Conservation (phyloP, 192 early-diverging fungal genomes). For the Backusella luteola region DNA sequence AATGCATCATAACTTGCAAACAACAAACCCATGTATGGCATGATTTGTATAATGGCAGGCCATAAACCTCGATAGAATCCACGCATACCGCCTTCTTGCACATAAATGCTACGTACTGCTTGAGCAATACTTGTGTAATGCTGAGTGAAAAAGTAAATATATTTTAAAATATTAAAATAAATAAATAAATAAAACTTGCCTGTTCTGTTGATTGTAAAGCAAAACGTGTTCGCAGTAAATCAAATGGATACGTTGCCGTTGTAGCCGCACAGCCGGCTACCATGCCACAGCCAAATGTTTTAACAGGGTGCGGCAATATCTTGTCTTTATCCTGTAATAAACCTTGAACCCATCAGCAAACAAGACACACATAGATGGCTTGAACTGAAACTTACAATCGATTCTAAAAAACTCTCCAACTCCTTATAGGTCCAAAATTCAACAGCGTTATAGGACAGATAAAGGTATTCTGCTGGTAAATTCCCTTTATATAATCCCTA, state of each 20-base stretch:
- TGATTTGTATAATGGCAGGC: conserved; percentile 83
- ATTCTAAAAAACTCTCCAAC: conserved; percentile 43
- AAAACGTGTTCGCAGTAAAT: conserved; percentile 93
- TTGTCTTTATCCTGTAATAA: background rate
- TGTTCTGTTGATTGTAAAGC: conserved; percentile 71
- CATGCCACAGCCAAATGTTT: conserved; percentile 76
- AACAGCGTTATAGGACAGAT: conserved; percentile 83
- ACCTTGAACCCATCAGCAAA: no score
- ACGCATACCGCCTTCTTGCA: conserved; percentile 65
- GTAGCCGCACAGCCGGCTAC: conserved; percentile 81
- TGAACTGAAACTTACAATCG: background rate
- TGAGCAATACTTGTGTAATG: conserved; percentile 66
- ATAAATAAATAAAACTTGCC: conserved; percentile 22
- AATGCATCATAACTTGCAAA: conserved; percentile 78
- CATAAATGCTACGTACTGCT: conserved; percentile 64
- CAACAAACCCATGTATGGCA: conserved; percentile 94
- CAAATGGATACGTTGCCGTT: conserved; percentile 88
- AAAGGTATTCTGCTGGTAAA: conserved; percentile 88
- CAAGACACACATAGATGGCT: no score
- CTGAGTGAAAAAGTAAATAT: conserved; percentile 19
- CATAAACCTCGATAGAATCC: conserved; percentile 90
- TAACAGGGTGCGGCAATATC: conserved; percentile 33
- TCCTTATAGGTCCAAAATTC: conserved; percentile 83
- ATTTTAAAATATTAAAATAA: background rate
- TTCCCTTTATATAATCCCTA: conserved; percentile 94